These are phyloP conservation scores for Eucalyptus globulus DNA, from an alignment of 345 rosid species.

Conservation along the genomic window DNA sequence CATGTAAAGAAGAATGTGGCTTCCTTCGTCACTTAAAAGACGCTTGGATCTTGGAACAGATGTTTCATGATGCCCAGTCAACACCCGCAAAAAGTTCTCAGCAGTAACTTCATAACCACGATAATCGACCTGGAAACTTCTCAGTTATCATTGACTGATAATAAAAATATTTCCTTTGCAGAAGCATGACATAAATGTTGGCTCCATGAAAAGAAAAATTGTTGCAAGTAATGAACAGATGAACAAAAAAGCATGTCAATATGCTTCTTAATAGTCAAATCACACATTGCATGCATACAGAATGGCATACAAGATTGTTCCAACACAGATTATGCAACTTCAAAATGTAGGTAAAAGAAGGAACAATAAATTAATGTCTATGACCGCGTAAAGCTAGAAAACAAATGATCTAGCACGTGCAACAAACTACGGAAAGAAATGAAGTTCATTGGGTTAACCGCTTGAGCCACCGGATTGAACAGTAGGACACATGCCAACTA, in stretches of 20 bases:
- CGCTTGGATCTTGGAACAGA: conserved; percentile 99
- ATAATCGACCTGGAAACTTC: conserved; percentile 74
- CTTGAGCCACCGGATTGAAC: neutral
- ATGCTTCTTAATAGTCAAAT: neutral
- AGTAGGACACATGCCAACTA: neutral
- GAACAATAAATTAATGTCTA: neutral
- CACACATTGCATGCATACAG: neutral
- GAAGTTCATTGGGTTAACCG: neutral
- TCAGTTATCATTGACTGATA: neutral
- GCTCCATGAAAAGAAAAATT: neutral
- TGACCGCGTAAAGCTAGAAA: neutral
- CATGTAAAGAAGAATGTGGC: conserved; percentile 95
- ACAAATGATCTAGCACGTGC: neutral
- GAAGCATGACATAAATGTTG: neutral
- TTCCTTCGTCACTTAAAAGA: conserved; percentile 96
- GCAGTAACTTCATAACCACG: conserved; percentile 97
- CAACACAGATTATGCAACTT: neutral
- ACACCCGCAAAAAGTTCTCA: conserved; percentile 82
- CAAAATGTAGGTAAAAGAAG: neutral
- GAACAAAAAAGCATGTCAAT: neutral
- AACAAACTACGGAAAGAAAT: neutral
- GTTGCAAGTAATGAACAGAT: neutral
- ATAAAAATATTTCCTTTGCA: neutral
- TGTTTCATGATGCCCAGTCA: conserved; percentile 83
- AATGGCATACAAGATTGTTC: neutral